These are phyloP conservation scores for Entophlyctis luteolus DNA, from an alignment of 192 early-diverging fungal species.

Conservation along the genomic window DNA sequence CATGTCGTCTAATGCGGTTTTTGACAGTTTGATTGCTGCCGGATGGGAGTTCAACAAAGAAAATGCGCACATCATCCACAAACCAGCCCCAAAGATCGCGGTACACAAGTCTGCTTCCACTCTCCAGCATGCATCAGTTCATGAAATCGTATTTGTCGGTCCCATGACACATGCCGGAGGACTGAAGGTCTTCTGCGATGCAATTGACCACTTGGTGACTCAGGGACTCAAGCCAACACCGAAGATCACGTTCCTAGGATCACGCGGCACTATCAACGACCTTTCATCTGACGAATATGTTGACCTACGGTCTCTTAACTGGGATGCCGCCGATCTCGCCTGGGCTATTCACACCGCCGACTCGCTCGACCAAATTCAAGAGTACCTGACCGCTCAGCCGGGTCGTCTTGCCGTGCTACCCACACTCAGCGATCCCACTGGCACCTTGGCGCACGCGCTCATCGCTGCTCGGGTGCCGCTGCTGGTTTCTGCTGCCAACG, in stretches of 20 bases:
- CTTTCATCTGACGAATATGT: constrained; percentile 37
- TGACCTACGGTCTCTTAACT: constrained; percentile 27
- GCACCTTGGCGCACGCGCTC: constrained; percentile 19
- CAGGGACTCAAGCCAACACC: constrained; percentile 1
- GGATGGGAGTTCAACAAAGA: constrained; percentile 25
- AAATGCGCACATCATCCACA: neutral
- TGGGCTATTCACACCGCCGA: constrained; percentile 17
- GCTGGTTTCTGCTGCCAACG: constrained; percentile 15
- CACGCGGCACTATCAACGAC: constrained; percentile 23
- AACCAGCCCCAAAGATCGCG: constrained; percentile 21
- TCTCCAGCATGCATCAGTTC: constrained; percentile 10
- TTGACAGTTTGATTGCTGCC: constrained; percentile 18
- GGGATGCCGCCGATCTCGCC: constrained; percentile 30
- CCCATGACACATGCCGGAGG: constrained; percentile 26
- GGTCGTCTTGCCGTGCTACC: constrained; percentile 29
- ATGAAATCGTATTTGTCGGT: constrained; percentile 41
- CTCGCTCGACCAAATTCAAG: constrained; percentile 8
- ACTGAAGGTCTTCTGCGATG: constrained; percentile 39
- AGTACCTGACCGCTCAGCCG: constrained; percentile 11
- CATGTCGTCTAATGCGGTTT: constrained; percentile 26
- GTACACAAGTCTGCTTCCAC: neutral
- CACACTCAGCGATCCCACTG: constrained; percentile 24
- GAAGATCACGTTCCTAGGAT: constrained; percentile 33
- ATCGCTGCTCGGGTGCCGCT: constrained; percentile 24
- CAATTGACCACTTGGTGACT: constrained; percentile 26